Percentiles rank a stretch among this genome's conserved stretches.
phyloP scores from a whole-genome alignment of 2,329 filamentous ascomycete species.

The Colletotrichum australisinense region DNA sequence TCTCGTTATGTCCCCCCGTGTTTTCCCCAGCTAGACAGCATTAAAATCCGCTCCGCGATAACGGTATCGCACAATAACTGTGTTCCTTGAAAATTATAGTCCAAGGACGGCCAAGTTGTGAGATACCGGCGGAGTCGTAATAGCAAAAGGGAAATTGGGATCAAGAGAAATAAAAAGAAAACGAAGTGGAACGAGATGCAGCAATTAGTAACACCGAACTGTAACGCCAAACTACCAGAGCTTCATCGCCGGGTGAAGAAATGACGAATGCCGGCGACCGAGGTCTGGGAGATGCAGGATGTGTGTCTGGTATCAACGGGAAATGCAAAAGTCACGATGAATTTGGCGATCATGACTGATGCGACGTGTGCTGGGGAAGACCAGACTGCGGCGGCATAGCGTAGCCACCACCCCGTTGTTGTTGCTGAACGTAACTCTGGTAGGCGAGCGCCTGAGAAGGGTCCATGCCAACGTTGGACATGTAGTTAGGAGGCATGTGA shows the following conservation, averaged over 20 bases:
- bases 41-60: constrained; percentile 16
- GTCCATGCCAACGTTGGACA: constrained; percentile 74
- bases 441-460: constrained; percentile 85
- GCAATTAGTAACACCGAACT: constrained; percentile 23
- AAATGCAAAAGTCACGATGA: constrained; percentile 41
- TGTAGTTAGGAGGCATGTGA: constrained; percentile 73
- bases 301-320: constrained; percentile 70
- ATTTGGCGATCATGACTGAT: constrained; percentile 71
- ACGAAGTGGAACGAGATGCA: constrained; percentile 32
- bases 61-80: background rate
- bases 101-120: background rate
- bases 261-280: constrained; percentile 10
- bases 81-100: background rate
- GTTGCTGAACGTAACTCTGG: constrained; percentile 80
- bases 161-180: constrained; percentile 32
- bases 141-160: constrained; percentile 20
- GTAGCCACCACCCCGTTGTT: constrained; percentile 79
- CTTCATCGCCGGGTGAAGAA: constrained; percentile 37
- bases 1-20: constrained; percentile 4
- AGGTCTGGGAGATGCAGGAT: constrained; percentile 62
- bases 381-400: constrained; percentile 81
- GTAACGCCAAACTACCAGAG: constrained; percentile 54
- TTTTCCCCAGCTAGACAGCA: constrained; percentile 11
- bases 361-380: constrained; percentile 85
- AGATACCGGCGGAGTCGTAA: background rate